Evolutionary conservation across 192 early-diverging fungal species (phyloP).

Genomic region (Phlyctochytrium planicorne): DNA sequence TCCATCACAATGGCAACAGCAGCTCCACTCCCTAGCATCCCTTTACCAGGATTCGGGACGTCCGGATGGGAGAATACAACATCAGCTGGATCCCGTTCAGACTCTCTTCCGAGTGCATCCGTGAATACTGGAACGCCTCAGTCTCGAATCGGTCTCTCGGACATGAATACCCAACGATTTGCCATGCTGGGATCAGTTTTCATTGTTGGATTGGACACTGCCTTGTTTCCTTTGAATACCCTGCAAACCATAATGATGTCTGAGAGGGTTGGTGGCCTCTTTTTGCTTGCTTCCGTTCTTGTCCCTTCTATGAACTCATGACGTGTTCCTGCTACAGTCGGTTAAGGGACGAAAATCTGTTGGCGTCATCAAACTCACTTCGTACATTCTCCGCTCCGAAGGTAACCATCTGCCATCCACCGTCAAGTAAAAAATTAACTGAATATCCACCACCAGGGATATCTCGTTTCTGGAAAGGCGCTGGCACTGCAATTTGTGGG

Average conservation of each 20-base stretch:
- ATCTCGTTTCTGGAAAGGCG: constrained; percentile 43
- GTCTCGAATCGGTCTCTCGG: constrained; percentile 35
- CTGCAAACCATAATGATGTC: constrained; percentile 47
- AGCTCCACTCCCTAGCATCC: too few species aligned
- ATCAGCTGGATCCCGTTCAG: too few species aligned
- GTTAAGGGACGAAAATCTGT: not conserved
- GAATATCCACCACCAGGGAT: constrained; percentile 18
- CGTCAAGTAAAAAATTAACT: too few species aligned
- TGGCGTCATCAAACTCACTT: not conserved
- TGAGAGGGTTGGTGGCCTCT: constrained; percentile 24
- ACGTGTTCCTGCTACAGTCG: not conserved
- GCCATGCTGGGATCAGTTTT: constrained; percentile 42
- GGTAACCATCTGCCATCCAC: too few species aligned
- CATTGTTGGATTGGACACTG: constrained; percentile 44
- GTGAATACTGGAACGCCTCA: constrained; percentile 2
- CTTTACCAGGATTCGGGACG: too few species aligned
- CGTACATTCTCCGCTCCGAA: too few species aligned
- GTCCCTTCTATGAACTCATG: not conserved
- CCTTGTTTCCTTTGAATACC: constrained; percentile 47
- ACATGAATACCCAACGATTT: constrained; percentile 45
- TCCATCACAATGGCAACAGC: too few species aligned
- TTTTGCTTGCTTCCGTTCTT: not conserved
- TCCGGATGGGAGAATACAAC: too few species aligned
- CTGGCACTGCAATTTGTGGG: constrained; percentile 38
- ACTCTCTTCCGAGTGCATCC: too few species aligned